These are phyloP conservation scores for Cryptosporidium sp. DNA, from an alignment of 169 alveolate species.

Conservation along the genomic window DNA sequence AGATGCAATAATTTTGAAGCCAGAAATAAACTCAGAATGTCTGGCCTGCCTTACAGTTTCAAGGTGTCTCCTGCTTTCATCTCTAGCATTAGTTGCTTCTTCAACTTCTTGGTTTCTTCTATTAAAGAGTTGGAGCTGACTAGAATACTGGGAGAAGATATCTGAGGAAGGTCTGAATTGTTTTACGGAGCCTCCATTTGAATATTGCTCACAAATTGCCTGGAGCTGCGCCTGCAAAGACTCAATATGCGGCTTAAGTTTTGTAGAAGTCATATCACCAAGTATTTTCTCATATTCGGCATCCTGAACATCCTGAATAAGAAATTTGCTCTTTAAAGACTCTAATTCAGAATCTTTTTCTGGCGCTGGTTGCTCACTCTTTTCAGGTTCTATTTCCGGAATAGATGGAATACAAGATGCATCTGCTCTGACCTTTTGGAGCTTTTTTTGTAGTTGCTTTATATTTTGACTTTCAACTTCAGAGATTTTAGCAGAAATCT, in stretches of 20 bases:
- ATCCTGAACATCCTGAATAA: slow-evolving; percentile 19
- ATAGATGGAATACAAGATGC: slow-evolving; percentile 23
- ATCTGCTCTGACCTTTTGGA: slow-evolving; percentile 62
- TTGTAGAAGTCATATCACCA: slow-evolving; percentile 11
- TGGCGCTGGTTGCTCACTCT: not conserved
- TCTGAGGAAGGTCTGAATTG: slow-evolving; percentile 53
- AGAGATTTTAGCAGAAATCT: slow-evolving; percentile 27
- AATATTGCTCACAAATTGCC: slow-evolving; percentile 33
- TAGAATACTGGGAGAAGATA: slow-evolving; percentile 53
- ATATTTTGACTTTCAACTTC: slow-evolving; percentile 34
- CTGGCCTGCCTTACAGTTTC: slow-evolving; percentile 20
- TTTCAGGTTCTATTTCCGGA: slow-evolving; percentile 17
- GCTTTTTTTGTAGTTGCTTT: slow-evolving; percentile 46
- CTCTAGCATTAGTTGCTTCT: slow-evolving; percentile 70
- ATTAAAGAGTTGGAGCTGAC: slow-evolving; percentile 38
- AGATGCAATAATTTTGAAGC: slow-evolving; percentile 86
- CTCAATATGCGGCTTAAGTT: slow-evolving; percentile 39
- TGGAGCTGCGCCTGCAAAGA: slow-evolving; percentile 39
- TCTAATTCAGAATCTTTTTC: slow-evolving; percentile 16
- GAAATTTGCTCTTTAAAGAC: slow-evolving; percentile 11
- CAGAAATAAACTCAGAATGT: slow-evolving; percentile 83
- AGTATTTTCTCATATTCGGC: slow-evolving; percentile 11
- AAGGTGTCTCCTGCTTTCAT: slow-evolving; percentile 54
- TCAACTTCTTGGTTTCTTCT: slow-evolving; percentile 53
- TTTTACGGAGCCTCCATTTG: slow-evolving; percentile 5